Percentiles rank a stretch among this genome's conserved stretches.
phyloP scores from a whole-genome alignment of 1,284 basidiomycete species.

The Ganoderma sinense region DNA sequence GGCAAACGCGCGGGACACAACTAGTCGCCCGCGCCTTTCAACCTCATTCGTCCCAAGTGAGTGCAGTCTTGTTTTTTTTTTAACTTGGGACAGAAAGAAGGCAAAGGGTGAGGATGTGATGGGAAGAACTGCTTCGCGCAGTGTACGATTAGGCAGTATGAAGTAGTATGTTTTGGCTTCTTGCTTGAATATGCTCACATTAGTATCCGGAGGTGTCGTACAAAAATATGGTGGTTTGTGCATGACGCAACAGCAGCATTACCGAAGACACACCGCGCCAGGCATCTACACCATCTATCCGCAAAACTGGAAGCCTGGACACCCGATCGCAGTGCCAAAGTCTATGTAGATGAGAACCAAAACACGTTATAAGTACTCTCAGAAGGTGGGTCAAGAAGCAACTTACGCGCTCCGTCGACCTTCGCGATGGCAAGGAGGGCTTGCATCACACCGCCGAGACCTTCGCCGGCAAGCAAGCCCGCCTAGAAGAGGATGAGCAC shows the following conservation, averaged over 20 bases:
- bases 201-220: neutral
- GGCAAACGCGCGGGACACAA: slow-evolving; percentile 21
- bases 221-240: neutral
- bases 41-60: neutral
- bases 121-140: neutral
- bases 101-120: neutral
- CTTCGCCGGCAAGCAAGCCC: slow-evolving; percentile 73
- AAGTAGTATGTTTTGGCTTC: too few relatives aligned
- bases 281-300: slow-evolving; percentile 39
- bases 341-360: slow-evolving; percentile 28
- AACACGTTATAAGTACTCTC: neutral
- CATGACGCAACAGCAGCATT: neutral
- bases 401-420: slow-evolving; percentile 56
- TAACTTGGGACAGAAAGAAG: neutral
- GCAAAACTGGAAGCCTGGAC: slow-evolving; percentile 57
- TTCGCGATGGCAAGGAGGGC: slow-evolving; percentile 60
- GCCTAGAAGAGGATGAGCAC: slow-evolving; percentile 31
- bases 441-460: slow-evolving; percentile 73
- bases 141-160: neutral
- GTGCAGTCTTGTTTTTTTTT: neutral
- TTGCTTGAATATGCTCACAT: slow-evolving; percentile 11
- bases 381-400: neutral
- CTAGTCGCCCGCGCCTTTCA: slow-evolving; percentile 23
- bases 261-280: neutral
- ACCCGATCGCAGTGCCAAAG: slow-evolving; percentile 57